Evolutionary conservation across 306 rosid genomes (phyloP), one percentile per base, ranked within the genome.

Genomic region (Prunus davidiana): DNA sequence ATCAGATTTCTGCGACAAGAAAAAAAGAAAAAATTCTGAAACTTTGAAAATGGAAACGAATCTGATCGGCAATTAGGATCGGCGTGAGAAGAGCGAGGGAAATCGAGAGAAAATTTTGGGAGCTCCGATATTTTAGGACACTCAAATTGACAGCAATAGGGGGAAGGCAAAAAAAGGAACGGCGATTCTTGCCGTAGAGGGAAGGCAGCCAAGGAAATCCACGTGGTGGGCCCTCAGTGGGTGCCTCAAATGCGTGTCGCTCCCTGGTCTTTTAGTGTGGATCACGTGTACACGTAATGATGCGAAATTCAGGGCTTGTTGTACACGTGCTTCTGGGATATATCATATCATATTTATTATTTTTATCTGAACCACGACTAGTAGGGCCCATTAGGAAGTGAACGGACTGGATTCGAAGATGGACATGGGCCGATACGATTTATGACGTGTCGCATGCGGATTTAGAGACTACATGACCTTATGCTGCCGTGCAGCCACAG

Each of bases 141-240:
- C 41, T 15, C 41, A 24, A 41, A 51, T 30, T 14, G 66, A 60
- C 52, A 4, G 28, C 15, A 4, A n/a, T 2, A 2, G 12, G 2
- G 20, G 15, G 41, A 2, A 43, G 19, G 50, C 9, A 10, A 50
- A 16, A 32, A 11, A 32, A 18, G 64, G 19, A 27, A 45, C 76
- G 24, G 22, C 82, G 81, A 68, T 43, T 71, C 45, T 43, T 24
- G 80, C 61, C 43, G 65, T 14, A 30, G 65, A 6, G 5, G 50
- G 79, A 62, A 2, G 71, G 28, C 9, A 9, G 11, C 27, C 60
- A 74, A 50, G 3, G 38, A 9, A 9, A 5, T 47, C 56, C 78
- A 85, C 87, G 85, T 73, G 87, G 85, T 8, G 16, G 12, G 3
- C 0, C 1, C 0, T 69, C 30, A 79, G 72, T 83, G 79, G 0